Base-by-base conservation (phyloP, 176 grass and related monocot genomes). In the Musa troglodytarum region DNA sequence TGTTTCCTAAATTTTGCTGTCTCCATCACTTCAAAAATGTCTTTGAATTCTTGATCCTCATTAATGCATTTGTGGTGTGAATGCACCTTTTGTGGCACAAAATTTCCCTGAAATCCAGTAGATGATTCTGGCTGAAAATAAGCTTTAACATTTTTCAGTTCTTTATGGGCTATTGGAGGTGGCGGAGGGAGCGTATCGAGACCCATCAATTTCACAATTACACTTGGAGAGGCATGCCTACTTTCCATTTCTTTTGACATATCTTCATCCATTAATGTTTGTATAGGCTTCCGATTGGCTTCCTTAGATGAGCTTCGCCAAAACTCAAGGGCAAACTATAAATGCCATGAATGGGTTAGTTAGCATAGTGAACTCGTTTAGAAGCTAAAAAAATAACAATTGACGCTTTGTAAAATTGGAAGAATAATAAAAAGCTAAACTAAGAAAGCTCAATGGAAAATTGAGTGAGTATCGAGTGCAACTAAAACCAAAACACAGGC, bases 21-120 rank as follows among this genome's bases (percentile, higher is more conserved):
- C 68, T 94, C 95, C 73, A 82, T 91, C 54, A 92, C 85, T 87
- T 99, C 91, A 77, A 94, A 99, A 84, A 99, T 88, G 84, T 94
- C 91, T 74, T 92, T 94, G 65, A 87, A 84, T 76, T 85, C 87
- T 73, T 88, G 87, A 56, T 85, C 82, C 61, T 89, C 85, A 82
- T 99, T 75, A 69, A 34, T 67, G 66, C 84, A 83, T 78, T 71
- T 85, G 54, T 80, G 79, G 28, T 73, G 78, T 54, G 76, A 80
- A 80, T 82, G 69, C 63, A 78, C 69, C 82, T 84, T 79, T 9
- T 71, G 63, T 49, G 79, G 82, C 79, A 57, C 28, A 83, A 79
- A 82, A 52, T 61, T 90, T 75, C 83, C 82, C 51, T 83, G 84
- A 84, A 70, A 87, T 69, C 71, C 77, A 71, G 68, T 52, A 71